These are phyloP conservation scores for Aspergillus heteromorphus DNA, from an alignment of 495 filamentous ascomycete species.

Conservation along the genomic window DNA sequence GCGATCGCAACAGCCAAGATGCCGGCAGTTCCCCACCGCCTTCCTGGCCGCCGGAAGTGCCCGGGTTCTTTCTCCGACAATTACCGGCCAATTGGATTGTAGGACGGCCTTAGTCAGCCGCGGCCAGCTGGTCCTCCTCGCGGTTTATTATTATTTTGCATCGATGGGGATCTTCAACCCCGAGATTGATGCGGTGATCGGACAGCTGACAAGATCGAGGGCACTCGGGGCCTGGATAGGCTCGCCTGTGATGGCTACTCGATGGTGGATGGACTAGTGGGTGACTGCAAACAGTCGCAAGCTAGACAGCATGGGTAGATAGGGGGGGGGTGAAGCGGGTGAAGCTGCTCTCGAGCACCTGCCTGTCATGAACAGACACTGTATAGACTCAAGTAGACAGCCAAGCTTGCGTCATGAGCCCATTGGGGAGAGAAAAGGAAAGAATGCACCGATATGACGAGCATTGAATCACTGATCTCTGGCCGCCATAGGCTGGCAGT, in stretches of 20 bases:
- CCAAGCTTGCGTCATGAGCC: too few species aligned
- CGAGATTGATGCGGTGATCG: background rate
- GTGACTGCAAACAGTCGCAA: background rate
- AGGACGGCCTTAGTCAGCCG: background rate
- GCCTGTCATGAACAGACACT: too few species aligned
- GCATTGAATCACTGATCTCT: too few species aligned
- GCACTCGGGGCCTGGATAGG: background rate
- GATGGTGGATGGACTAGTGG: background rate
- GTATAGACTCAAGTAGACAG: too few species aligned
- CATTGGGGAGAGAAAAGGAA: too few species aligned
- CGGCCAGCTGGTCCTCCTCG: background rate
- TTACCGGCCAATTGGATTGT: background rate
- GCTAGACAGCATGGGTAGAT: too few species aligned
- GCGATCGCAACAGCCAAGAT: background rate
- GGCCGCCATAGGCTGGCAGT: too few species aligned
- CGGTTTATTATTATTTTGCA: background rate
- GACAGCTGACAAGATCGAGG: background rate
- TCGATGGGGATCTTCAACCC: background rate
- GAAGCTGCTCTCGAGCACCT: too few species aligned
- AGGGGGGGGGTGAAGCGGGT: too few species aligned
- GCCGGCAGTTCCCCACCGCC: constrained; percentile 8
- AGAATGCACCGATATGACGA: too few species aligned
- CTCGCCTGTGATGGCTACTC: background rate
- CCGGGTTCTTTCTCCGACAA: background rate
- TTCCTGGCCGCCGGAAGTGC: background rate